Percentiles rank a stretch among this genome's conserved stretches.
These are phyloP conservation scores for Chytriomyces sp. DNA, from an alignment of 192 early-diverging fungal species.

Conservation along the genomic window DNA sequence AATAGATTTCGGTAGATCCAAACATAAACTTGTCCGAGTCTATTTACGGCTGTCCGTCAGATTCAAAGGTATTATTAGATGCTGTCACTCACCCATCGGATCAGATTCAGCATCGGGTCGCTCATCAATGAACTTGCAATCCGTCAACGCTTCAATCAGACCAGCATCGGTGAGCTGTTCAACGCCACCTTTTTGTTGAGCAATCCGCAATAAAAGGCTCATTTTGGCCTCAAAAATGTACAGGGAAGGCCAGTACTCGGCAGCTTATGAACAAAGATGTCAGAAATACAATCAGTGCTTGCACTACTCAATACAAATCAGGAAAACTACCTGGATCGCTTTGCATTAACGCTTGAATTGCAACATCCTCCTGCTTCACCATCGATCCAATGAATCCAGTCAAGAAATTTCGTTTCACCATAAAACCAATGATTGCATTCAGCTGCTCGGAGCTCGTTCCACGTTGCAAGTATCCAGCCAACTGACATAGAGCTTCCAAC, in stretches of 20 bases:
- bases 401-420: constrained; percentile 56
- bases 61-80: background rate
- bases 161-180: constrained; percentile 79
- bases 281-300: background rate
- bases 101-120: constrained; percentile 62
- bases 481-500: constrained; percentile 68
- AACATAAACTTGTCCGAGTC: constrained; percentile 10
- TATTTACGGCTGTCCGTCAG: background rate
- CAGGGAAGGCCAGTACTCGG: constrained; percentile 46
- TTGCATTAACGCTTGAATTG: constrained; percentile 42
- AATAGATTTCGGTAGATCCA: constrained; percentile 60
- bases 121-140: constrained; percentile 76
- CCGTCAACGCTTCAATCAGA: constrained; percentile 75
- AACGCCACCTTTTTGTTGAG: constrained; percentile 75
- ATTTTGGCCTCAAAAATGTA: constrained; percentile 85
- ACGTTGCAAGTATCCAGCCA: constrained; percentile 21
- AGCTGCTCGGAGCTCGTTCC: constrained; percentile 16
- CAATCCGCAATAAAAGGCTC: constrained; percentile 79
- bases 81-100: constrained; percentile 31
- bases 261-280: constrained; percentile 9
- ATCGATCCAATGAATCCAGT: constrained; percentile 51
- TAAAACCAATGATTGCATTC: constrained; percentile 42
- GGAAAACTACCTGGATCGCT: constrained; percentile 38
- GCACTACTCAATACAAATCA: background rate
- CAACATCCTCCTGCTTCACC: constrained; percentile 45